A percentile compares a stretch with the other conserved stretches of the same genome.
phyloP scores from a whole-genome alignment of 139 green algal species.

The Coccomyxa sp. region DNA sequence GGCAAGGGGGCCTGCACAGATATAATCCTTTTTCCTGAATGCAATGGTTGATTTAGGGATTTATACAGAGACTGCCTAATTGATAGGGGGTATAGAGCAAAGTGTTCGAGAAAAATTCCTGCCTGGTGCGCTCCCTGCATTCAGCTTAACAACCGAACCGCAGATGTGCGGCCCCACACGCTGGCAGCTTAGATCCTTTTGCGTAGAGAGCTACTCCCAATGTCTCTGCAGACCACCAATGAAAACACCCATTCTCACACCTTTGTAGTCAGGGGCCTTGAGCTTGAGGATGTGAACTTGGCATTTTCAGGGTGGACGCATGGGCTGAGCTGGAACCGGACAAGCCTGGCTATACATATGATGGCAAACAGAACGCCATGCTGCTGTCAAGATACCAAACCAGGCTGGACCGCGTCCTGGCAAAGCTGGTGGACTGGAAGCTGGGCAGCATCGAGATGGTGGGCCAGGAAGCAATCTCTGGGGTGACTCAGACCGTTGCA shows the following conservation, averaged over 20 bases:
- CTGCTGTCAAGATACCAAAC: slow-evolving; percentile 25
- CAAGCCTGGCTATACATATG: slow-evolving; percentile 48
- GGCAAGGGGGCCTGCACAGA: background rate
- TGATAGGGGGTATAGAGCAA: too few relatives aligned
- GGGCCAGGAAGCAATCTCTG: slow-evolving; percentile 38
- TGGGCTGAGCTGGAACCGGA: slow-evolving; percentile 28
- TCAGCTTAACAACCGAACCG: too few relatives aligned
- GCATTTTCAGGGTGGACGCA: slow-evolving; percentile 25
- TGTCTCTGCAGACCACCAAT: too few relatives aligned
- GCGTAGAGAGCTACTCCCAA: too few relatives aligned
- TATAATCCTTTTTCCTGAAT: background rate
- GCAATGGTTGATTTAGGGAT: background rate
- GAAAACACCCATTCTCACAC: too few relatives aligned
- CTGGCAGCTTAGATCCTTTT: too few relatives aligned
- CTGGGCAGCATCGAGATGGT: slow-evolving; percentile 39
- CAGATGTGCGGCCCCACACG: too few relatives aligned
- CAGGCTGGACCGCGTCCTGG: slow-evolving; percentile 39
- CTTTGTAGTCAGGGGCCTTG: background rate
- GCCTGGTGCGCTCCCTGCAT: too few relatives aligned
- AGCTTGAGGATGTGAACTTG: background rate
- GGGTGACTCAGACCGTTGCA: slow-evolving; percentile 16
- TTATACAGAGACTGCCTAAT: too few relatives aligned
- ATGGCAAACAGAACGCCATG: slow-evolving; percentile 52
- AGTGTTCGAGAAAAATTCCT: too few relatives aligned
- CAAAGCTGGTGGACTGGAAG: slow-evolving; percentile 28